These are phyloP conservation scores for Fusarium sambucinum DNA, from an alignment of 2,329 filamentous ascomycete species.

Conservation along the genomic window DNA sequence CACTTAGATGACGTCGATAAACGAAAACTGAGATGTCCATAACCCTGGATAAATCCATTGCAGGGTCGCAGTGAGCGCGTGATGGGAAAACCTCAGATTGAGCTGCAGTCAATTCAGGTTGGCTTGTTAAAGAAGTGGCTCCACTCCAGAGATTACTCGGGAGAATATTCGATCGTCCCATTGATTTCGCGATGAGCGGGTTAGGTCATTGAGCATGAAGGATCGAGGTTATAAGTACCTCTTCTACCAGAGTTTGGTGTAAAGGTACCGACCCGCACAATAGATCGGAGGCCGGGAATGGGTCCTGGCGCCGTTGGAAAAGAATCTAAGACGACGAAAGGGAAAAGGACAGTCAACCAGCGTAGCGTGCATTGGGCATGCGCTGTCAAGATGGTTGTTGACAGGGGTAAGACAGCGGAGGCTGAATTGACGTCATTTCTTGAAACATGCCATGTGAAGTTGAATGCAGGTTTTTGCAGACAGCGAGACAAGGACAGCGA, in stretches of 20 bases:
- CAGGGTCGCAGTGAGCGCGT: slow-evolving; percentile 26
- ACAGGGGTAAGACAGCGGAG: slow-evolving; percentile 31
- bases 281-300: slow-evolving; percentile 13
- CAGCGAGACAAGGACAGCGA: slow-evolving; percentile 17
- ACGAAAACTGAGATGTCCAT: neutral
- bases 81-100: slow-evolving; percentile 21
- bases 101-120: slow-evolving; percentile 10
- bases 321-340: neutral
- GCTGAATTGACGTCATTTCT: slow-evolving; percentile 37
- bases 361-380: slow-evolving; percentile 21
- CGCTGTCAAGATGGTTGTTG: slow-evolving; percentile 22
- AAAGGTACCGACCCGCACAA: slow-evolving; percentile 9
- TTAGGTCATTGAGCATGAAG: slow-evolving; percentile 14
- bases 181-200: slow-evolving; percentile 35
- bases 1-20: slow-evolving; percentile 31
- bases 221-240: slow-evolving; percentile 26
- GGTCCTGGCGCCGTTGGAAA: slow-evolving; percentile 26
- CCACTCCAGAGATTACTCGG: slow-evolving; percentile 20
- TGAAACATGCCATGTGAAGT: slow-evolving; percentile 20
- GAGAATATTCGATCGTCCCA: slow-evolving; percentile 32
- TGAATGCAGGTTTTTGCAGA: slow-evolving; percentile 21
- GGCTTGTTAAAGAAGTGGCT: slow-evolving; percentile 12
- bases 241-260: neutral
- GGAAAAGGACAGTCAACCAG: neutral
- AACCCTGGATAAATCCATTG: slow-evolving; percentile 26